Evolutionary conservation across 2,329 filamentous ascomycete genomes (phyloP).

Genomic region (Xylariomycetidae sp.): DNA sequence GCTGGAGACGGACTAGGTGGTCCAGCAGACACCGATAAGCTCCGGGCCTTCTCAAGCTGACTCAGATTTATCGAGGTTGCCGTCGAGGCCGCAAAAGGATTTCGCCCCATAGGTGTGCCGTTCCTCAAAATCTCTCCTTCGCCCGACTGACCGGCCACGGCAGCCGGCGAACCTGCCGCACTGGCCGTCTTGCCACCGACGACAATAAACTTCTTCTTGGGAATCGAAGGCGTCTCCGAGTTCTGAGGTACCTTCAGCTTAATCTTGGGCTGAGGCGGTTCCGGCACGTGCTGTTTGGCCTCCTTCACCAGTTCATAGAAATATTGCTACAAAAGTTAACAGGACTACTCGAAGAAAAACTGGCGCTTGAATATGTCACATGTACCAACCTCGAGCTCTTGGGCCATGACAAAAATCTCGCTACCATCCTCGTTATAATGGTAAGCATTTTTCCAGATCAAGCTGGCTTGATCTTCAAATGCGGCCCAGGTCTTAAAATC

Average conservation of each 20-base stretch:
- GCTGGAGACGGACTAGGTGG: constrained; percentile 42
- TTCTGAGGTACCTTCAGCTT: constrained; percentile 66
- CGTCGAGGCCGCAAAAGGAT: constrained; percentile 24
- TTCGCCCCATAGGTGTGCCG: constrained; percentile 20
- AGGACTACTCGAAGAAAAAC: constrained; percentile 5
- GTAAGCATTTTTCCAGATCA: constrained; percentile 83
- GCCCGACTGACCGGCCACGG: constrained; percentile 29
- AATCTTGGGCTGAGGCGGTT: constrained; percentile 71
- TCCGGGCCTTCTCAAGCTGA: constrained; percentile 36
- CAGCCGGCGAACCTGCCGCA: constrained; percentile 49
- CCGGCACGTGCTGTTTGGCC: constrained; percentile 67
- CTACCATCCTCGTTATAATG: constrained; percentile 92
- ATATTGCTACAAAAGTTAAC: constrained; percentile 47
- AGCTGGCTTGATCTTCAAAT: constrained; percentile 73
- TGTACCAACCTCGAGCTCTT: constrained; percentile 66
- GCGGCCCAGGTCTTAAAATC: constrained; percentile 79
- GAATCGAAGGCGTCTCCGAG: constrained; percentile 37
- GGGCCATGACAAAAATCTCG: constrained; percentile 72
- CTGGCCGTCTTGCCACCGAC: constrained; percentile 58
- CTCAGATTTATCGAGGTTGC: constrained; percentile 20
- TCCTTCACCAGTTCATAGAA: constrained; percentile 66
- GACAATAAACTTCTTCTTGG: constrained; percentile 68
- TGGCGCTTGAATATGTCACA: no score
- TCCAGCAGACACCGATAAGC: constrained; percentile 34
- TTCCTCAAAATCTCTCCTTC: constrained; percentile 29